Conservation (phyloP, 2,329 filamentous ascomycete species). For the Dothideomycetes sp. region DNA sequence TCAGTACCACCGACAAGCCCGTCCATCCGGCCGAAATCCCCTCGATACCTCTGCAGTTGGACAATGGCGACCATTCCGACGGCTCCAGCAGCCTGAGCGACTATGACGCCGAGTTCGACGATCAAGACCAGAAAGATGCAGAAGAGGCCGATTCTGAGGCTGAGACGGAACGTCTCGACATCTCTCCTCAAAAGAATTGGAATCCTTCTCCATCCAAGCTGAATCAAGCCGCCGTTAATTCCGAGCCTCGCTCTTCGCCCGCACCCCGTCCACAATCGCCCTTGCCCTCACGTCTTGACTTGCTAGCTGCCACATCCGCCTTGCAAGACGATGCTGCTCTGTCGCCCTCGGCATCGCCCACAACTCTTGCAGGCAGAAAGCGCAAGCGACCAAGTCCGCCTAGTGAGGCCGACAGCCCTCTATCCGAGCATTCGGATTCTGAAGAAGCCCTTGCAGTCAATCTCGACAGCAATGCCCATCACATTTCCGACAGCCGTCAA, state of each 20-base stretch:
- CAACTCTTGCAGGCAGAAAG: slow-evolving; percentile 27
- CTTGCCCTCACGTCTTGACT: slow-evolving; percentile 2
- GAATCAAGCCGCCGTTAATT: slow-evolving; percentile 43
- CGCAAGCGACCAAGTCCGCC: slow-evolving; percentile 36
- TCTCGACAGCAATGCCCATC: slow-evolving; percentile 23
- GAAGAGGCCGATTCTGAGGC: slow-evolving; percentile 66
- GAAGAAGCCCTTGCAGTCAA: slow-evolving; percentile 20
- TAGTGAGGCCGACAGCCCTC: slow-evolving; percentile 26
- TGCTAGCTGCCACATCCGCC: background rate
- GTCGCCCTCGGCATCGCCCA: background rate
- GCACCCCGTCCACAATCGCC: slow-evolving; percentile 6
- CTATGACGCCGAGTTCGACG: slow-evolving; percentile 73
- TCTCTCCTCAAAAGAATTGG: slow-evolving; percentile 39
- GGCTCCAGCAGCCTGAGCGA: slow-evolving; percentile 89
- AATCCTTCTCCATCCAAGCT: slow-evolving; percentile 59
- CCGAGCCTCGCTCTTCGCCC: slow-evolving; percentile 25
- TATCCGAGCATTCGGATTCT: slow-evolving; percentile 27
- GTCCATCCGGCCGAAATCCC: slow-evolving; percentile 4
- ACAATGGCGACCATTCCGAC: slow-evolving; percentile 21
- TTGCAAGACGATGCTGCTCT: background rate
- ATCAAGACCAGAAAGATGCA: slow-evolving; percentile 24
- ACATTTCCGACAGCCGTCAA: slow-evolving; percentile 8
- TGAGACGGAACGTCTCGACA: slow-evolving; percentile 86
- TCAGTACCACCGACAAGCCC: slow-evolving; percentile 22
- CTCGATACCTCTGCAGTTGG: slow-evolving; percentile 1